Evolutionary conservation across 1,284 basidiomycete genomes (phyloP).

Genomic region (Leccinum subatratum): DNA sequence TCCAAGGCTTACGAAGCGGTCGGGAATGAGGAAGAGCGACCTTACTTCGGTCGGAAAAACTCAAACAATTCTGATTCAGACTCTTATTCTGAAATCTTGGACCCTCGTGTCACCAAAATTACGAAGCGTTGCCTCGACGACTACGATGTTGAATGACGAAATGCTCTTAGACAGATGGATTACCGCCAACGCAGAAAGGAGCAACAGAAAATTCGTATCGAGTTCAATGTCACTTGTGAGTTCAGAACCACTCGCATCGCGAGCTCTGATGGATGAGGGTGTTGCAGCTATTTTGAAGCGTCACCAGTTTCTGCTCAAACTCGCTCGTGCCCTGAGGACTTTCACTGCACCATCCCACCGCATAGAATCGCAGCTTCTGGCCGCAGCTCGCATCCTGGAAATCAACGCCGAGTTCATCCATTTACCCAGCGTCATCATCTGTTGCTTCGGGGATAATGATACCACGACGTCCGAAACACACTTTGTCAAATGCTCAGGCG

Average conservation of each 20-base stretch:
- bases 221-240: constrained; percentile 67
- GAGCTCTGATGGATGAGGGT: neutral
- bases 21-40: constrained; percentile 5
- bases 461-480: constrained; percentile 76
- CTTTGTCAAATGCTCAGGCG: constrained; percentile 72
- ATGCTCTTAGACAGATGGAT: constrained; percentile 55
- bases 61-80: constrained; percentile 28
- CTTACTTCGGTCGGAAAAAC: constrained; percentile 14
- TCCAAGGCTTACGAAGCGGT: constrained; percentile 22
- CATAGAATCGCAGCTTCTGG: constrained; percentile 62
- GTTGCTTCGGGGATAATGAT: constrained; percentile 76
- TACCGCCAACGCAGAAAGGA: constrained; percentile 63
- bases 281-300: constrained; percentile 49
- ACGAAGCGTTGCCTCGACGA: constrained; percentile 47
- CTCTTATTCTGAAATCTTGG: constrained; percentile 43
- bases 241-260: constrained; percentile 6
- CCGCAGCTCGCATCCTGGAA: constrained; percentile 77
- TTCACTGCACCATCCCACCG: constrained; percentile 72
- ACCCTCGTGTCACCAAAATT: constrained; percentile 47
- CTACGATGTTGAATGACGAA: constrained; percentile 55
- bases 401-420: constrained; percentile 80
- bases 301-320: constrained; percentile 59
- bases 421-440: constrained; percentile 76
- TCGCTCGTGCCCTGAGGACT: constrained; percentile 62
- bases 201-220: constrained; percentile 56